Evolutionary conservation across 2,329 filamentous ascomycete species (phyloP), one percentile per base, ranked within the genome.

Genomic region (Lachnellula hyalina): DNA sequence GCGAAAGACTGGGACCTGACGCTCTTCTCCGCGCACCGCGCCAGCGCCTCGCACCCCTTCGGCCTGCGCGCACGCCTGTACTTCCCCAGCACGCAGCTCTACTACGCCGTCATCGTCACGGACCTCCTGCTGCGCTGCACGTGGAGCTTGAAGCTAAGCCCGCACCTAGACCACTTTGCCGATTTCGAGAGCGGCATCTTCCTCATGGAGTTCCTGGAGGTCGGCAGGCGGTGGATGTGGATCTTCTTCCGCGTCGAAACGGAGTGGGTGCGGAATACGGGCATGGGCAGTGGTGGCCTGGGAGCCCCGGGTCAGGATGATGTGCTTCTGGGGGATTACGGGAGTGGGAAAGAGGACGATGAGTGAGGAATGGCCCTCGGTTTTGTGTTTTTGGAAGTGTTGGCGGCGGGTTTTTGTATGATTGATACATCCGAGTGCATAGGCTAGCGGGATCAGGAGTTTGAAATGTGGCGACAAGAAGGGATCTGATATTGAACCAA

Each of bases 1-100:
- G 81, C 90, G 53, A 94, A 92, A 74, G 94, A 99, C 76, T 99
- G 94, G 94, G 94, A 97, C 68, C 78, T 99, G 59, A 89, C 87
- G 0, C 78, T 97, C 14, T 89, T 97, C 67, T 82, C 86, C 2
- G 70, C 77, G 1, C 70, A 74, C 14, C 73, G 72, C 38, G 15
- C 86, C 59, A 56, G 5, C 40, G 46, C 47, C n/a, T 82, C 87
- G 25, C 81, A 92, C 63, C 83, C 90, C 0, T 94, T 83, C 69
- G 94, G 89, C 1, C 77, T 99, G 45, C 85, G 94, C 28, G 79
- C 84, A 49, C 79, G 86, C 53, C 80, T 92, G 19, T 81, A 86
- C 67, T 89, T 96, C 68, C 81, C 86, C 47, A 79, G 82, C 11
- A 81, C 85, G 19, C 78, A 79, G 44, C 74, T 95, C 45, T 99